A percentile compares a stretch with the other conserved stretches of the same genome.
Conservation (phyloP, 257 asterid species). For the Plectranthus barbatus region DNA sequence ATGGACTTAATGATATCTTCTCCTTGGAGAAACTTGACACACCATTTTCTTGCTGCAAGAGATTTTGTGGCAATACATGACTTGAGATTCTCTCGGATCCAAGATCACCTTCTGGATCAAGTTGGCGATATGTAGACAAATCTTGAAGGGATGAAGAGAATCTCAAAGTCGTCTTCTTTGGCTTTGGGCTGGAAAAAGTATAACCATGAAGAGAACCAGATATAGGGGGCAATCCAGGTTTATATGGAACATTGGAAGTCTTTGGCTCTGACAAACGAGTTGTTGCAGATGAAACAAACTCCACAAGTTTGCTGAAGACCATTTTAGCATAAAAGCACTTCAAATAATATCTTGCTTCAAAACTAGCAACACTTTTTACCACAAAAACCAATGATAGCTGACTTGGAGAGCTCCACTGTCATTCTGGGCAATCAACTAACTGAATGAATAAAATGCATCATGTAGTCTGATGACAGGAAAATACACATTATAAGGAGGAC, state of each 20-base stretch:
- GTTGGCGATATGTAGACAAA: background rate
- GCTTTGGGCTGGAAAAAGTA: conserved; percentile 29
- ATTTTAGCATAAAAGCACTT: conserved; percentile 28
- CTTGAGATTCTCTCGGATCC: conserved; percentile 33
- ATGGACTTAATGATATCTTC: conserved; percentile 33
- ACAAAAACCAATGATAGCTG: background rate
- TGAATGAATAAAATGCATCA: conserved; percentile 10
- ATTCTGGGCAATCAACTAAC: conserved; percentile 2
- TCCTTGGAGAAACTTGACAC: conserved; percentile 83
- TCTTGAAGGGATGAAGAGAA: conserved; percentile 80
- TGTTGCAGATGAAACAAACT: conserved; percentile 43
- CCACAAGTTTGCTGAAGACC: conserved; percentile 57
- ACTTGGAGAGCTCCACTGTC: background rate
- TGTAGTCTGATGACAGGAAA: conserved; percentile 13
- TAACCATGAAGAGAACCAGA: conserved; percentile 41
- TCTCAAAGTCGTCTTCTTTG: conserved; percentile 42
- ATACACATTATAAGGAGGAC: background rate
- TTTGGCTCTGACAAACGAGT: conserved; percentile 43
- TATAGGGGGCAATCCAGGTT: conserved; percentile 63
- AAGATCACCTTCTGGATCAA: conserved; percentile 54
- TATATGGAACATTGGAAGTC: conserved; percentile 32
- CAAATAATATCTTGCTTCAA: conserved; percentile 5
- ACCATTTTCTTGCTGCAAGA: conserved; percentile 40
- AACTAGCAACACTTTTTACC: no score
- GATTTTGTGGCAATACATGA: conserved; percentile 25